Evolutionary conservation across 2,329 filamentous ascomycete genomes (phyloP).

Genomic region (Epichloe gansuensis): DNA sequence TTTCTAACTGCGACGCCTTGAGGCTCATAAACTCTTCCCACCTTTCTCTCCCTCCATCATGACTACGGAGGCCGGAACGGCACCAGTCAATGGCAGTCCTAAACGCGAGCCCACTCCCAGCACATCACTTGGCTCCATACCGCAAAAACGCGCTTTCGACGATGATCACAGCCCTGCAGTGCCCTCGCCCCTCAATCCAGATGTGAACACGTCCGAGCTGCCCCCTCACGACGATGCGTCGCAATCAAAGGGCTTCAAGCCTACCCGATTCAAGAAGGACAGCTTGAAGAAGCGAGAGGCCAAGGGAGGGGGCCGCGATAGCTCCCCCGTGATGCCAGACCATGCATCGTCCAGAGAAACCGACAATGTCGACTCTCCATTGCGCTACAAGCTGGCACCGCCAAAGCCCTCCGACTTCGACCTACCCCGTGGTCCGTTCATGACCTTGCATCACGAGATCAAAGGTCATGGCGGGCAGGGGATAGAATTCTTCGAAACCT

Average conservation of each 20-base stretch:
- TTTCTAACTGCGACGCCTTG: not conserved
- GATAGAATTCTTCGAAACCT: constrained; percentile 48
- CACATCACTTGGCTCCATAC: constrained; percentile 33
- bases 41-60: not conserved
- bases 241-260: constrained; percentile 22
- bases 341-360: constrained; percentile 30
- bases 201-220: constrained; percentile 32
- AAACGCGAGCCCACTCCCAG: constrained; percentile 29
- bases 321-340: constrained; percentile 45
- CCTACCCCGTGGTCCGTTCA: constrained; percentile 41
- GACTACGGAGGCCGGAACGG: constrained; percentile 14
- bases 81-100: constrained; percentile 24
- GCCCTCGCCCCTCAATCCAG: constrained; percentile 62
- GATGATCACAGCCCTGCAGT: constrained; percentile 59
- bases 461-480: constrained; percentile 34
- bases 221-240: constrained; percentile 32
- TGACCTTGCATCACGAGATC: constrained; percentile 43
- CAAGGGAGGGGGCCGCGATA: constrained; percentile 38
- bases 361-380: constrained; percentile 32
- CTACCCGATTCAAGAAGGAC: constrained; percentile 48
- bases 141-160: constrained; percentile 53
- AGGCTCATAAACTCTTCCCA: not conserved
- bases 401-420: constrained; percentile 51
- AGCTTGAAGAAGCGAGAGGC: constrained; percentile 56
- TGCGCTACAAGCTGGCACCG: constrained; percentile 51